phyloP scores from a whole-genome alignment of 495 filamentous ascomycete species.

The Penicillium bovifimosum region DNA sequence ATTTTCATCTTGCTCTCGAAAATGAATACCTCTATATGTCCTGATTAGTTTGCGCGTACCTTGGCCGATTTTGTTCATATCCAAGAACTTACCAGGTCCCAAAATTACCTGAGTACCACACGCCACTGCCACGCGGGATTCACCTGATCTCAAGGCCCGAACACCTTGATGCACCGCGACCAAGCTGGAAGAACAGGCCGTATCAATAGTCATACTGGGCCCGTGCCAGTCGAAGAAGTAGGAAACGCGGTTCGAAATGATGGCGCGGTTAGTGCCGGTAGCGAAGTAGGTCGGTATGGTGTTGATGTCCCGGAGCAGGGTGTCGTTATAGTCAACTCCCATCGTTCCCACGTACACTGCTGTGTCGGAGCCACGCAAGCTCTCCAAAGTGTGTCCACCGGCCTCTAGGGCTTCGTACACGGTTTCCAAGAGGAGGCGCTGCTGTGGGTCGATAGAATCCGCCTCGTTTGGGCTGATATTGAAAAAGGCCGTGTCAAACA shows the following conservation, averaged over 20 bases:
- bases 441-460: constrained; percentile 6
- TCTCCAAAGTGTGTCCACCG: not conserved
- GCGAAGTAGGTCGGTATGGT: not conserved
- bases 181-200: constrained; percentile 45
- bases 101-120: not conserved
- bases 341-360: not conserved
- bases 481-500: constrained; percentile 1
- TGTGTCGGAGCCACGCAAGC: not conserved
- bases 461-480: not conserved
- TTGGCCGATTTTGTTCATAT: too few relatives aligned
- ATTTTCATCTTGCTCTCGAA: not conserved
- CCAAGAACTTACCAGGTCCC: not conserved
- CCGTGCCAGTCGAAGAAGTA: constrained; percentile 45
- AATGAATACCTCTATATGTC: not conserved
- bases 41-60: too few relatives aligned
- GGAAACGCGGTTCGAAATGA: constrained; percentile 30
- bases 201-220: constrained; percentile 44
- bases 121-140: not conserved
- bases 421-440: constrained; percentile 9
- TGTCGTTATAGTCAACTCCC: not conserved
- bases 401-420: constrained; percentile 11
- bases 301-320: not conserved
- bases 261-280: not conserved
- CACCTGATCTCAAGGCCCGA: not conserved
- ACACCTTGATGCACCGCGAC: constrained; percentile 39